Evolutionary conservation across 768 basidiomycete genomes (phyloP).

Genomic region (Russula emetica): DNA sequence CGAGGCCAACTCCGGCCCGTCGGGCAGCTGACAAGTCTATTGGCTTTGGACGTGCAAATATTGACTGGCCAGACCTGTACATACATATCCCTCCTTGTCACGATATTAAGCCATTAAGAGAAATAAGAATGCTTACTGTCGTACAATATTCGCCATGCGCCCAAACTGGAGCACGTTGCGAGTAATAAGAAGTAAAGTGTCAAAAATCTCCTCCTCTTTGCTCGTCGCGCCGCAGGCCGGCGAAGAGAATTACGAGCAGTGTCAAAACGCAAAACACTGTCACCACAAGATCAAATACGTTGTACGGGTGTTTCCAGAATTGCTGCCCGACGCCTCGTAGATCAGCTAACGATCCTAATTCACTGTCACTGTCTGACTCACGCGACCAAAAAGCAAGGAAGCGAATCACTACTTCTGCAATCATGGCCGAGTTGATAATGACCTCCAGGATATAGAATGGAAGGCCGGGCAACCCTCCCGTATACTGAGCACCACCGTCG

Average conservation of each 20-base stretch:
- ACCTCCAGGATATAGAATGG: conserved; percentile 87
- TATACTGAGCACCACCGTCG: conserved; percentile 80
- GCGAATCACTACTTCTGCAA: conserved; percentile 85
- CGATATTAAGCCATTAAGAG: conserved; percentile 8
- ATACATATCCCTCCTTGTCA: conserved; percentile 6
- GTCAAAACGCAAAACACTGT: conserved; percentile 89
- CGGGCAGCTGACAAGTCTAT: conserved; percentile 76
- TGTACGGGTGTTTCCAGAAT: conserved; percentile 96
- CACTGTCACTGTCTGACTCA: conserved; percentile 41
- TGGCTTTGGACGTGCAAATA: conserved; percentile 80
- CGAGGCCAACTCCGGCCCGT: conserved; percentile 60
- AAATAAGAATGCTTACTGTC: conserved; percentile 61
- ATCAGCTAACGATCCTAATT: not conserved
- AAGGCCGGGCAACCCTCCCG: conserved; percentile 82
- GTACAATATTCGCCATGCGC: conserved; percentile 86
- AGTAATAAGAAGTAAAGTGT: conserved; percentile 86
- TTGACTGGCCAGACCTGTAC: conserved; percentile 78
- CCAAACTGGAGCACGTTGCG: conserved; percentile 92
- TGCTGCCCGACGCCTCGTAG: conserved; percentile 47
- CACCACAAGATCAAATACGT: conserved; percentile 81
- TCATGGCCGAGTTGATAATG: conserved; percentile 88
- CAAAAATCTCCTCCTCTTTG: conserved; percentile 91
- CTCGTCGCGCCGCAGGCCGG: conserved; percentile 77
- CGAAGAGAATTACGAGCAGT: conserved; percentile 80
- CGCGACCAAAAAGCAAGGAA: conserved; percentile 91